These are phyloP conservation scores for Thermothelomyces thermophilus DNA, from an alignment of 2,329 filamentous ascomycete genomes.

Conservation along the genomic window DNA sequence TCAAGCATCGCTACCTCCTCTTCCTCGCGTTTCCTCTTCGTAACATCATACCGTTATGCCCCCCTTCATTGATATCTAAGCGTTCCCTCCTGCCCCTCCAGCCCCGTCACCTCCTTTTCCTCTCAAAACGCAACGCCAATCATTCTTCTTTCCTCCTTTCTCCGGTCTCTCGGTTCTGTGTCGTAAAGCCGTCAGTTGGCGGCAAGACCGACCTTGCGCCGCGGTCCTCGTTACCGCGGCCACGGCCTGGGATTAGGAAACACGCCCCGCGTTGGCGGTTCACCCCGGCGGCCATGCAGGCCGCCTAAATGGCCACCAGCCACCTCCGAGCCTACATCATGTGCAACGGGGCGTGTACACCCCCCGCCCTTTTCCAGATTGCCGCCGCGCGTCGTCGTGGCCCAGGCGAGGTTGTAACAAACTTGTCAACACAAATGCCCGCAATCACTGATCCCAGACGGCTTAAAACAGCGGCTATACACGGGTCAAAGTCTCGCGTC, in stretches of 20 bases:
- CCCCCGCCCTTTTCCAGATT: too few relatives aligned
- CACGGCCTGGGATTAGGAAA: not conserved
- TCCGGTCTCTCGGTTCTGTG: too few relatives aligned
- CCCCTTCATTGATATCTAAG: not conserved
- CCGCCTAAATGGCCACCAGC: not conserved
- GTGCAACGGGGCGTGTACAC: conserved; percentile 1
- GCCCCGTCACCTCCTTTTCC: not conserved
- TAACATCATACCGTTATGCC: not conserved
- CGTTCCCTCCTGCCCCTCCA: not conserved
- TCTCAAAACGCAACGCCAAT: not conserved
- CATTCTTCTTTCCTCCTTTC: not conserved
- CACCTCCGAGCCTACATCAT: not conserved
- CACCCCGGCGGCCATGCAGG: not conserved
- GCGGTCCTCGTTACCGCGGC: conserved; percentile 10
- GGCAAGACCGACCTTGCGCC: conserved; percentile 6
- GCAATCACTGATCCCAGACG: not conserved
- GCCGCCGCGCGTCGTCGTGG: not conserved
- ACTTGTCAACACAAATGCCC: not conserved
- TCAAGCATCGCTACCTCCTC: not conserved
- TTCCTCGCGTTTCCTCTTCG: not conserved
- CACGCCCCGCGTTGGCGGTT: too few relatives aligned
- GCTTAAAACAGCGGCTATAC: not conserved
- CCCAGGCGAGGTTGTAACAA: not conserved
- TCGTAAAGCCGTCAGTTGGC: too few relatives aligned
- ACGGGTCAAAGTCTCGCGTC: not conserved